Conservation (phyloP, 2,329 filamentous ascomycete genomes). For the Ophiostoma novo-ulmi region DNA sequence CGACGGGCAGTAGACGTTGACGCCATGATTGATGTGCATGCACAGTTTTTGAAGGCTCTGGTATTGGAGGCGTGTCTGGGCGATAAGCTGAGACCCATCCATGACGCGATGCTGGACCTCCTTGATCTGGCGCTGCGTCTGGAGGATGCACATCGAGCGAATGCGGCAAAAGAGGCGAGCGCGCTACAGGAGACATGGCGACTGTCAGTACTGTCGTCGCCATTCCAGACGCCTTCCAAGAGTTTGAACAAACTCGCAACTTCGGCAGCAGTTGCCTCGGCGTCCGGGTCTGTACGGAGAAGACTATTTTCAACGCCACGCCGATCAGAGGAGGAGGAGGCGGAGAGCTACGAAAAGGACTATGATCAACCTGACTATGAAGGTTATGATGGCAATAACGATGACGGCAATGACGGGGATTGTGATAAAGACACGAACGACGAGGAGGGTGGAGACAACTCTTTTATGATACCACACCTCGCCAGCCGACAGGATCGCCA, state of each 20-base stretch:
- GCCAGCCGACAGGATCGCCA: neutral
- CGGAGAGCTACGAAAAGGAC: constrained; percentile 11
- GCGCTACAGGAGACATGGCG: constrained; percentile 39
- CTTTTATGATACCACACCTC: neutral
- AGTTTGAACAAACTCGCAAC: constrained; percentile 7
- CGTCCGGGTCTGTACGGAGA: constrained; percentile 20
- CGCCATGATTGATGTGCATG: constrained; percentile 68
- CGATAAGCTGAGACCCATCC: constrained; percentile 62
- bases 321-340: constrained; percentile 20
- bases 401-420: neutral
- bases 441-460: constrained; percentile 22
- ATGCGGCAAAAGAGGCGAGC: constrained; percentile 37
- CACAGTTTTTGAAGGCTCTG: constrained; percentile 56
- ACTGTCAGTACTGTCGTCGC: constrained; percentile 36
- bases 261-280: constrained; percentile 25
- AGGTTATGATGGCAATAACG: constrained; percentile 13
- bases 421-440: constrained; percentile 32
- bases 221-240: constrained; percentile 27
- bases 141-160: constrained; percentile 51
- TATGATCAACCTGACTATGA: constrained; percentile 27
- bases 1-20: constrained; percentile 66
- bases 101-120: constrained; percentile 66
- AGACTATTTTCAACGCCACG: neutral
- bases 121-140: constrained; percentile 70
- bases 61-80: constrained; percentile 66